Conservation (phyloP, 1,284 basidiomycete genomes). For the Naganishia sp. region DNA sequence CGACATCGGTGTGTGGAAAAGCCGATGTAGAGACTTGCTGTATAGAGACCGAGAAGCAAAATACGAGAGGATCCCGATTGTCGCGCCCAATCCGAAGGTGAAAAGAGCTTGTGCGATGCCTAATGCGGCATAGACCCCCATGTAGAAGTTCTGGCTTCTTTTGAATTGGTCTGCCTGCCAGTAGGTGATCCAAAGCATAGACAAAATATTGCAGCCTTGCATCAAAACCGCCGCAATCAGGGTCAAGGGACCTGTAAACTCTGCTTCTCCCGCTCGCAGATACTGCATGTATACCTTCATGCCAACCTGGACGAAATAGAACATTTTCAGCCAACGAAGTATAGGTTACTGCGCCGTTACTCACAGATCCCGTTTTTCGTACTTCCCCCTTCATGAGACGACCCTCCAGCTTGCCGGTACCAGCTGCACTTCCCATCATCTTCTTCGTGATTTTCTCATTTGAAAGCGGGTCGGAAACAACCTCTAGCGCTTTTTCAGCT, state of each 20-base stretch:
- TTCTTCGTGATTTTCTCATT: slow-evolving; percentile 34
- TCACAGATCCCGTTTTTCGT: slow-evolving; percentile 67
- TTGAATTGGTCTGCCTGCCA: slow-evolving; percentile 62
- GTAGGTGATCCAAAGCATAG: slow-evolving; percentile 63
- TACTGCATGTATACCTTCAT: slow-evolving; percentile 42
- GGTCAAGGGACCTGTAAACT: slow-evolving; percentile 41
- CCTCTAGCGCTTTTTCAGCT: slow-evolving; percentile 49
- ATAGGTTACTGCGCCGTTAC: slow-evolving; percentile 49
- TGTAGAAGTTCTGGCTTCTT: slow-evolving; percentile 40
- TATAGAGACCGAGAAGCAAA: slow-evolving; percentile 64
- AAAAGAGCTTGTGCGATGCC: slow-evolving; percentile 38
- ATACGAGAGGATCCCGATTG: slow-evolving; percentile 36
- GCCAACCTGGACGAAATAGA: slow-evolving; percentile 60
- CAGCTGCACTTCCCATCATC: slow-evolving; percentile 57
- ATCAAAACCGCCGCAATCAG: slow-evolving; percentile 40
- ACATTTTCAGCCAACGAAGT: slow-evolving; percentile 22
- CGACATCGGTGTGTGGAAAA: slow-evolving; percentile 39
- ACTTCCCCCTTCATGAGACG: slow-evolving; percentile 64
- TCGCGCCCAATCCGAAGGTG: slow-evolving; percentile 55
- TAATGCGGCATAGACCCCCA: slow-evolving; percentile 42
- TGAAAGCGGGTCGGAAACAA: slow-evolving; percentile 33
- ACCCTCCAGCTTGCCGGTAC: slow-evolving; percentile 64
- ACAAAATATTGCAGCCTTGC: slow-evolving; percentile 46
- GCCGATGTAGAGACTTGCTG: slow-evolving; percentile 59
- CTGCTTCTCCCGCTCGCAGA: slow-evolving; percentile 41